Evolutionary conservation across 371 early-diverging fungal species (phyloP).

Genomic region (Dichotomocladium elegans): DNA sequence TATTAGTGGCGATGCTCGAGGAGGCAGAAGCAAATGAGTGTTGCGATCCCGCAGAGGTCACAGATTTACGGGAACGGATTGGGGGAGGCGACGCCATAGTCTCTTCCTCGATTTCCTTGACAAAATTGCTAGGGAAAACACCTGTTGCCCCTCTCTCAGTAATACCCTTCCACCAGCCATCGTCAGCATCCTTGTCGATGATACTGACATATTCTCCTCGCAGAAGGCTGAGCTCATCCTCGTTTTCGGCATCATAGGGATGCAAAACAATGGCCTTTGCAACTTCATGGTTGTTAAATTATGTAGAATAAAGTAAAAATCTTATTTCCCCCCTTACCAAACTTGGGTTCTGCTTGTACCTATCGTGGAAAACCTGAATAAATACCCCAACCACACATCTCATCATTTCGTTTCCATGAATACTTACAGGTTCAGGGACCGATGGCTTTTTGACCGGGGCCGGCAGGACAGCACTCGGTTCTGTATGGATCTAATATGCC

Average conservation of each 20-base stretch:
- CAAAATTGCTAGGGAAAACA: conserved; percentile 58
- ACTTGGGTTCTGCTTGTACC: conserved; percentile 1
- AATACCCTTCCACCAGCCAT: conserved; percentile 62
- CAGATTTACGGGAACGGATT: conserved; percentile 26
- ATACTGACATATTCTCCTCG: conserved; percentile 51
- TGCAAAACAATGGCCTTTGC: conserved; percentile 53
- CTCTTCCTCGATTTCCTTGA: conserved; percentile 52
- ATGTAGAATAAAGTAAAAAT: not conserved
- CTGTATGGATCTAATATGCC: not conserved
- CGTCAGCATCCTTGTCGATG: conserved; percentile 49
- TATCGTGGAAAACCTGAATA: not conserved
- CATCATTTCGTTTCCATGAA: too few species aligned
- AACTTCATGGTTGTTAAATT: conserved; percentile 13
- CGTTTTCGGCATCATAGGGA: conserved; percentile 56
- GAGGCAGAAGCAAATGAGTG: conserved; percentile 13
- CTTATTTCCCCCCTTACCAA: not conserved
- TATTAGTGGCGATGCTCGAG: not conserved
- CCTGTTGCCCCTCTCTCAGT: conserved; percentile 56
- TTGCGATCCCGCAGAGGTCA: conserved; percentile 16
- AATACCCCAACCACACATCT: not conserved
- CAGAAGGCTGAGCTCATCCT: conserved; percentile 52
- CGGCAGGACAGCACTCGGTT: conserved; percentile 10
- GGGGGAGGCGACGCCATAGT: conserved; percentile 34
- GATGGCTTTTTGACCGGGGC: not conserved
- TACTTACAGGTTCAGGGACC: not conserved